Evolutionary conservation across 2,329 filamentous ascomycete species (phyloP).

Genomic region (Colletotrichum sp.): DNA sequence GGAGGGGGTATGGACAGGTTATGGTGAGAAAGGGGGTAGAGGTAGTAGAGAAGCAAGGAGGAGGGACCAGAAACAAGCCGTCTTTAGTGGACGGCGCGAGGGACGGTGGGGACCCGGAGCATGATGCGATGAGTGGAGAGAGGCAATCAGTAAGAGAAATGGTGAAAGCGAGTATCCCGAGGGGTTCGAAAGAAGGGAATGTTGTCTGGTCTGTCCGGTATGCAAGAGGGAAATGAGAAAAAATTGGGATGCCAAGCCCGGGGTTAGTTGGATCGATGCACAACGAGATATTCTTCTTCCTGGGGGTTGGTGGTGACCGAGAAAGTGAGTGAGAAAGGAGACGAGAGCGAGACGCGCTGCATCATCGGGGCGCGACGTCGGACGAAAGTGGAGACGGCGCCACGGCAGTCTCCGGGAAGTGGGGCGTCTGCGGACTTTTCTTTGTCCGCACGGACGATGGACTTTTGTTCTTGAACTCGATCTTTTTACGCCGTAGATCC

Average conservation of each 20-base stretch:
- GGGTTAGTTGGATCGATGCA: not conserved
- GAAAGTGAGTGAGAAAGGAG: not conserved
- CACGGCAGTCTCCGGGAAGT: not conserved
- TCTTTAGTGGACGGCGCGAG: slow-evolving; percentile 9
- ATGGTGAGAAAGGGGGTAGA: not conserved
- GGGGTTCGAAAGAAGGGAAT: not conserved
- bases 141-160: not conserved
- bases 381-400: not conserved
- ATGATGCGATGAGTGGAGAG: slow-evolving; percentile 1
- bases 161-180: not conserved
- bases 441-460: not conserved
- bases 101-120: not conserved
- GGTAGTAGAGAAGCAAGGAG: not conserved
- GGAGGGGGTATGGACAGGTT: not conserved
- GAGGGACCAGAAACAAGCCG: not conserved
- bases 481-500: slow-evolving; percentile 2
- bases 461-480: slow-evolving; percentile 3
- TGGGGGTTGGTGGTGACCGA: not conserved
- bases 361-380: not conserved
- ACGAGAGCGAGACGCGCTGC: not conserved
- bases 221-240: not conserved
- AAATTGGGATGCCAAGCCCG: not conserved
- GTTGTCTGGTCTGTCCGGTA: not conserved
- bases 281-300: not conserved
- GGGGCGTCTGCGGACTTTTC: not conserved